Percentiles rank a stretch among this genome's conserved stretches.
Conservation (phyloP, 148 eudicot species). For the Spergularia marina region DNA sequence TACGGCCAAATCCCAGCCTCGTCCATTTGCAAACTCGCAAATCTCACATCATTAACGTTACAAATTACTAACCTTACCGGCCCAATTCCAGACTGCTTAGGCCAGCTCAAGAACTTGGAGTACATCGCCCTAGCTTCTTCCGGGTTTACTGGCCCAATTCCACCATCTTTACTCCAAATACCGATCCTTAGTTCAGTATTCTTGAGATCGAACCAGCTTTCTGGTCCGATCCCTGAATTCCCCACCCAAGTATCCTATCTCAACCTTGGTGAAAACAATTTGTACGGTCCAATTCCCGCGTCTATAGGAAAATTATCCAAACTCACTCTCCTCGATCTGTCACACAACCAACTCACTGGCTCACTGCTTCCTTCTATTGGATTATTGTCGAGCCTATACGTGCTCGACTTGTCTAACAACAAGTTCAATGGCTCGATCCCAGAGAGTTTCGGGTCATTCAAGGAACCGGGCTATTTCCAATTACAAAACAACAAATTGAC, state of each 20-base stretch:
- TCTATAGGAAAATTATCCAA: slow-evolving; percentile 3
- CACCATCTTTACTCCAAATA: slow-evolving; percentile 5
- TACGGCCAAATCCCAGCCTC: slow-evolving; percentile 3
- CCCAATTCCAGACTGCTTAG: slow-evolving; percentile 6
- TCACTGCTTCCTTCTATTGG: slow-evolving; percentile 12
- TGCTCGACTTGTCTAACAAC: slow-evolving; percentile 17
- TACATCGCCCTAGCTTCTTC: neutral
- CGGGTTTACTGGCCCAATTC: slow-evolving; percentile 12
- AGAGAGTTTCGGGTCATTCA: neutral
- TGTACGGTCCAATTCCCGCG: slow-evolving; percentile 1
- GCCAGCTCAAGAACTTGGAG: neutral
- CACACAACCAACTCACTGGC: slow-evolving; percentile 4
- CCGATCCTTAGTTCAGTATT: slow-evolving; percentile 1
- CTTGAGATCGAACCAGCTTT: slow-evolving; percentile 1
- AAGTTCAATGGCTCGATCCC: slow-evolving; percentile 1
- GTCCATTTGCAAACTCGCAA: slow-evolving; percentile 7
- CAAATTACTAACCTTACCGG: slow-evolving; percentile 8
- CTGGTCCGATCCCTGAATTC: slow-evolving; percentile 6
- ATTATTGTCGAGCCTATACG: slow-evolving; percentile 9
- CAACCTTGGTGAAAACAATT: neutral
- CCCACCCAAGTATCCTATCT: slow-evolving; percentile 4
- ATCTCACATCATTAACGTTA: neutral
- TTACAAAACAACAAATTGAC: slow-evolving; percentile 14
- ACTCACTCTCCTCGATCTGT: neutral
- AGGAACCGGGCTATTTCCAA: neutral